Evolutionary conservation across 257 asterid species (phyloP), one percentile per base, ranked within the genome.

Genomic region (Thymus quinquecostatus): DNA sequence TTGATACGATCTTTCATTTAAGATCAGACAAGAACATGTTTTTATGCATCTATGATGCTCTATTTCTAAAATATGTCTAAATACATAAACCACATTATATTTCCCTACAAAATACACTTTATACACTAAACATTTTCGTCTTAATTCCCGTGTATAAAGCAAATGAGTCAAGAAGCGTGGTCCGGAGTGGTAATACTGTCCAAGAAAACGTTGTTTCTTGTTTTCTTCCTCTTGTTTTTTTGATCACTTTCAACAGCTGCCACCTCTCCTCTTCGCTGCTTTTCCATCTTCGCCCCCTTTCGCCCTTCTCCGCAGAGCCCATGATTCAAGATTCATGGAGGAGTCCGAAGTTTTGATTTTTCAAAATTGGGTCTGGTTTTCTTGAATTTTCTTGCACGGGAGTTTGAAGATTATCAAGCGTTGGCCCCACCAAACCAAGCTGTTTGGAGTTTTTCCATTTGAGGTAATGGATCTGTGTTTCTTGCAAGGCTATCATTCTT

Each of bases 301-400:
- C 30, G 63, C 70, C 7, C 21, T 36, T 40, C 30, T 65, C 47
- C 64, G 8, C 38, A 48, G 49, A 66, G 48, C 66, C 77, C 77
- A 69, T 69, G 76, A 67, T 66, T 76, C 78, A 28, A 34, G 78
- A 76, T 81, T 80, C 78, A 73, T 74, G 83, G 83, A 58, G 61
- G 81, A 59, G 65, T 75, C 75, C 21, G 58, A 68, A 45, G 57
- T 55, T 41, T 41, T 50, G 36, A 41, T 27, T 60, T 58, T 51
- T 8, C 60, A 12, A 13, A 40, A 70, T 55, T 64, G 73, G 75
- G 76, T 8, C 51, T 21, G 68, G 27, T 74, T 82, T 45, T 68
- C 68, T 72, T 78, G 77, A 43, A 1, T 33, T 49, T 40, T 71
- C 36, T 59, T 59, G 71, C 47, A 34, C 64, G 4, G 54, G 32